Evolutionary conservation across 2,329 filamentous ascomycete genomes (phyloP).

Genomic region (Monosporascus sp.): DNA sequence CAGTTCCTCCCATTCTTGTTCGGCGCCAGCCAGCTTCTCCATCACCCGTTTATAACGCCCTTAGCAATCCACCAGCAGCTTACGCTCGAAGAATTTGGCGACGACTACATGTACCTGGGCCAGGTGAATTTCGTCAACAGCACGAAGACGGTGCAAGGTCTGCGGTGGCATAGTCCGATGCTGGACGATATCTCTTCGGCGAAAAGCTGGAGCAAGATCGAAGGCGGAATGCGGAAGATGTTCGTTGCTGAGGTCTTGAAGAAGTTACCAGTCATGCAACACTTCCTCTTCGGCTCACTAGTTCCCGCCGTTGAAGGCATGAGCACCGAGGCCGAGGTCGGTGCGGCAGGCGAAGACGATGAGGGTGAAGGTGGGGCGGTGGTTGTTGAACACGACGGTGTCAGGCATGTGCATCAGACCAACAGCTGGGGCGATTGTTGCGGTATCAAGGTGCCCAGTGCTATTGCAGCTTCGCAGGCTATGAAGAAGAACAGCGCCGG

Average conservation of each 20-base stretch:
- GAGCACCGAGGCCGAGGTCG: slow-evolving; percentile 57
- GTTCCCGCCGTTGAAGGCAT: slow-evolving; percentile 78
- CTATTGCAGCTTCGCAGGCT: slow-evolving; percentile 84
- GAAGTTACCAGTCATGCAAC: slow-evolving; percentile 97
- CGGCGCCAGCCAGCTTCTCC: slow-evolving; percentile 81
- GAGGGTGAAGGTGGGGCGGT: slow-evolving; percentile 53
- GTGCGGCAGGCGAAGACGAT: slow-evolving; percentile 39
- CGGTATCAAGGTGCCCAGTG: slow-evolving; percentile 94
- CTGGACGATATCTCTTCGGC: slow-evolving; percentile 93
- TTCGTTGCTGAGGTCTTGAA: slow-evolving; percentile 87
- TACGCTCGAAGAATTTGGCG: slow-evolving; percentile 77
- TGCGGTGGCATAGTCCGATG: slow-evolving; percentile 98
- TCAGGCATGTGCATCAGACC: slow-evolving; percentile 66
- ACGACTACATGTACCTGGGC: slow-evolving; percentile 84
- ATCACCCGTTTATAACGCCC: slow-evolving; percentile 76
- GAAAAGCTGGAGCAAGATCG: slow-evolving; percentile 86
- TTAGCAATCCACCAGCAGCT: slow-evolving; percentile 82
- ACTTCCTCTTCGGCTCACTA: slow-evolving; percentile 88
- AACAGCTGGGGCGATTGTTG: slow-evolving; percentile 92
- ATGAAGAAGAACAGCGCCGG: slow-evolving; percentile 67
- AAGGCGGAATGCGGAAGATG: slow-evolving; percentile 94
- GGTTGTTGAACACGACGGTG: slow-evolving; percentile 57
- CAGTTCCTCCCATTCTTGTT: slow-evolving; percentile 96
- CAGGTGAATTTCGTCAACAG: slow-evolving; percentile 93
- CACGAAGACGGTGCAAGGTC: slow-evolving; percentile 90